These are phyloP conservation scores for Aulographum hederae DNA, from an alignment of 2,329 filamentous ascomycete species.

Conservation along the genomic window DNA sequence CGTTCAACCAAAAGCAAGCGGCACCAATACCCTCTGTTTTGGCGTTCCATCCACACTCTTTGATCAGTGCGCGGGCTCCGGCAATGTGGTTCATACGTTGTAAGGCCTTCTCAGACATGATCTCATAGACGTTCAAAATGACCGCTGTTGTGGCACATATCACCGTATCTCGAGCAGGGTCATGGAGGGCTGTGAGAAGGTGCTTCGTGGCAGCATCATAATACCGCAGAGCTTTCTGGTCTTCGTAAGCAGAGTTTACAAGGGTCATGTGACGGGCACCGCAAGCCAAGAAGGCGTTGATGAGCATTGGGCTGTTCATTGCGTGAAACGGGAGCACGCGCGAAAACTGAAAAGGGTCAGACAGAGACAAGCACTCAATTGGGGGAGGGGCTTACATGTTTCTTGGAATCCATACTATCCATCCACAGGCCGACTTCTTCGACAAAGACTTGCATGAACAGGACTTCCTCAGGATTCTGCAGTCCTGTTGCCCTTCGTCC, in stretches of 20 bases:
- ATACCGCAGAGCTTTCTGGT: conserved; percentile 64
- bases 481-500: conserved; percentile 31
- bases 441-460: conserved; percentile 85
- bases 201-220: conserved; percentile 74
- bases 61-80: conserved; percentile 68
- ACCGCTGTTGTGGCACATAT: conserved; percentile 79
- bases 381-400: conserved; percentile 36
- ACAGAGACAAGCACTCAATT: conserved; percentile 1
- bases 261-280: conserved; percentile 66
- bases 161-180: conserved; percentile 66
- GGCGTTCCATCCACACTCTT: conserved; percentile 79
- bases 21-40: conserved; percentile 59
- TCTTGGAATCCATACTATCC: conserved; percentile 72
- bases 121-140: conserved; percentile 80
- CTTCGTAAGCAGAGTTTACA: conserved; percentile 48
- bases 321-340: conserved; percentile 68
- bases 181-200: conserved; percentile 58
- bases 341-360: conserved; percentile 40
- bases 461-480: conserved; percentile 56
- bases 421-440: conserved; percentile 87
- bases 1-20: conserved; percentile 89
- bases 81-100: conserved; percentile 82
- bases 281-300: conserved; percentile 78
- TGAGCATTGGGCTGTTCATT: conserved; percentile 66
- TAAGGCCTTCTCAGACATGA: conserved; percentile 66